Conservation (phyloP, 768 basidiomycete species). For the Trametes gibbosa region DNA sequence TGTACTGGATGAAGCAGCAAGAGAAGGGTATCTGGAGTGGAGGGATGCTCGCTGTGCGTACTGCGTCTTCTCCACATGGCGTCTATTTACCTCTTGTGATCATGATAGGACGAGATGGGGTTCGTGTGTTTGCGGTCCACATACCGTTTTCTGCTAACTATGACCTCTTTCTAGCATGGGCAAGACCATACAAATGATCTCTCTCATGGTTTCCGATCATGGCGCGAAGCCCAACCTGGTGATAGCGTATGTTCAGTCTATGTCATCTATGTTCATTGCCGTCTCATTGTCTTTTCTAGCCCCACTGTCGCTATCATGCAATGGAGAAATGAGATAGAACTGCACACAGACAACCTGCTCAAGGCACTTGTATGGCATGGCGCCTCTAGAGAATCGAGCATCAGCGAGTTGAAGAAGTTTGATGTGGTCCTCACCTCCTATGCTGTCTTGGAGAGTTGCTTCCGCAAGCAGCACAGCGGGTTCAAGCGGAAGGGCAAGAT, state of each 20-base stretch:
- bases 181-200: conserved; percentile 96
- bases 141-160: conserved; percentile 1
- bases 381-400: conserved; percentile 60
- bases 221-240: conserved; percentile 80
- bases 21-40: conserved; percentile 86
- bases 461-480: conserved; percentile 89
- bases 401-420: conserved; percentile 70
- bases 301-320: conserved; percentile 60
- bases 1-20: conserved; percentile 95
- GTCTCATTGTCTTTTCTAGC: conserved; percentile 25
- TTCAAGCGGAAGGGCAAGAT: conserved; percentile 84
- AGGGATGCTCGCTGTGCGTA: conserved; percentile 84
- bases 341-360: conserved; percentile 76
- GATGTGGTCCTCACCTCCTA: conserved; percentile 91
- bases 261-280: neutral
- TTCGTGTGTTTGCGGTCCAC: conserved; percentile 33
- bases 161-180: conserved; percentile 60
- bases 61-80: neutral
- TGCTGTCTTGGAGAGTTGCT: conserved; percentile 86
- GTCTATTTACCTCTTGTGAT: neutral
- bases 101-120: conserved; percentile 87
- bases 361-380: conserved; percentile 96
- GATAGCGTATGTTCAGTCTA: conserved; percentile 64
- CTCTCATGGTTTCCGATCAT: conserved; percentile 77
- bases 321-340: conserved; percentile 91